These are phyloP conservation scores for Vanrija pseudolonga DNA, from an alignment of 1,284 basidiomycete species.

Conservation along the genomic window DNA sequence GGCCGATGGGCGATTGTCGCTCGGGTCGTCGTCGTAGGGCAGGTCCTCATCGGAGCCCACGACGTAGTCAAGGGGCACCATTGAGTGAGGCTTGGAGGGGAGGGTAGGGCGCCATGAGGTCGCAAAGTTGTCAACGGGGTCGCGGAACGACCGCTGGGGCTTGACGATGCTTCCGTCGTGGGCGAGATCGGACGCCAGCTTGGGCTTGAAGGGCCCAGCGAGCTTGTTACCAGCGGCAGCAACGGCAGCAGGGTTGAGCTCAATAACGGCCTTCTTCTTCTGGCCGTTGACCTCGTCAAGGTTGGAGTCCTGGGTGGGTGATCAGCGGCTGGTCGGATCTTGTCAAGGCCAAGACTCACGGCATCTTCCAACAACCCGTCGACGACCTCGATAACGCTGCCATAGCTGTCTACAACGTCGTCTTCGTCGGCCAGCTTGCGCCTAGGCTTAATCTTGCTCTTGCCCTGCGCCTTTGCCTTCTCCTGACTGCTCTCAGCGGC, in stretches of 20 bases:
- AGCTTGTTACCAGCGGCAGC: conserved; percentile 31
- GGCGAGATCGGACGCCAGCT: conserved; percentile 53
- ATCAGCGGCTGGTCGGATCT: not conserved
- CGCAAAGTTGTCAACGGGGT: conserved; percentile 57
- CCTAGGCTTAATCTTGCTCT: conserved; percentile 15
- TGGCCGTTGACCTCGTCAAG: conserved; percentile 74
- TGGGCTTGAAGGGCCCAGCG: conserved; percentile 30
- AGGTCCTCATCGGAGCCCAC: conserved; percentile 16
- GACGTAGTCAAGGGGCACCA: conserved; percentile 63
- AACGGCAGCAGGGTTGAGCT: conserved; percentile 26
- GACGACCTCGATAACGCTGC: conserved; percentile 69
- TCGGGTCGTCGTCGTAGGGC: conserved; percentile 1
- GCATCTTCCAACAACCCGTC: conserved; percentile 81
- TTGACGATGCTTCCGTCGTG: conserved; percentile 69
- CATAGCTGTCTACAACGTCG: conserved; percentile 76
- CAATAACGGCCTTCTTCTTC: conserved; percentile 56
- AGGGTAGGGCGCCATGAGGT: conserved; percentile 61
- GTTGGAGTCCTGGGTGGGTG: conserved; percentile 61
- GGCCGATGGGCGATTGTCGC: not conserved
- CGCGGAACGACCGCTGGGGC: conserved; percentile 70
- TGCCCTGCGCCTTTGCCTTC: conserved; percentile 49
- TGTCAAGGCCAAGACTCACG: conserved; percentile 55
- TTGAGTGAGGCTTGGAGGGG: conserved; percentile 65
- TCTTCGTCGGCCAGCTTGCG: conserved; percentile 61
- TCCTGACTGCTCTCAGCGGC: conserved; percentile 45